Percentiles rank a stretch among this genome's conserved stretches.
Evolutionary conservation across 352 stramenopile species (phyloP).

Genomic region (Globisporangium cederbergense): DNA sequence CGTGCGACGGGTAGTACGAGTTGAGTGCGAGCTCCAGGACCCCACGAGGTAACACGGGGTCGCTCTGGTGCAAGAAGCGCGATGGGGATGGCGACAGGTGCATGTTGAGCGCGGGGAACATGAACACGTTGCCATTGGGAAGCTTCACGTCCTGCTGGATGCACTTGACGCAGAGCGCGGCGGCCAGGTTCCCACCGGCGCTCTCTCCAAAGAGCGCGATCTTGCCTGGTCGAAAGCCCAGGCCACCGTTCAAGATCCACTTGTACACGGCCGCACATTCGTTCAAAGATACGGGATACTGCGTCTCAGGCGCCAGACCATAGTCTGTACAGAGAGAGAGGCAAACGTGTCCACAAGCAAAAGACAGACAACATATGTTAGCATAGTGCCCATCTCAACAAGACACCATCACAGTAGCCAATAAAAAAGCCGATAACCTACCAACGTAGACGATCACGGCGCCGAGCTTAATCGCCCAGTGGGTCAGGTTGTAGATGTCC

Average conservation of each 20-base stretch:
- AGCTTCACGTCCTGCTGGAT: constrained; percentile 70
- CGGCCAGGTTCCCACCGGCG: constrained; percentile 86
- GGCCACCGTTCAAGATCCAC: constrained; percentile 66
- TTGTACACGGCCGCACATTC: constrained; percentile 85
- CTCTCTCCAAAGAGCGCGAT: constrained; percentile 84
- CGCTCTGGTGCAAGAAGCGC: constrained; percentile 85
- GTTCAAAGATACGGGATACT: constrained; percentile 77
- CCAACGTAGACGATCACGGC: constrained; percentile 86
- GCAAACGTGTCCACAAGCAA: too few relatives aligned
- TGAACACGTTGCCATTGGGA: constrained; percentile 82
- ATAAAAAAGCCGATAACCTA: constrained; percentile 22
- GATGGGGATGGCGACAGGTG: constrained; percentile 85
- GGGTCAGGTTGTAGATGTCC: constrained; percentile 73
- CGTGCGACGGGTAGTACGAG: constrained; percentile 83
- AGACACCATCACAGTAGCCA: neutral
- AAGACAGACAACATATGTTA: constrained; percentile 8
- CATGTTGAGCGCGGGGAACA: constrained; percentile 89
- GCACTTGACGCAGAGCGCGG: constrained; percentile 78
- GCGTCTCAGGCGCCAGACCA: constrained; percentile 69
- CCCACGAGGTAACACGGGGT: constrained; percentile 76
- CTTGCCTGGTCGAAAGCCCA: constrained; percentile 67
- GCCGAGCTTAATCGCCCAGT: constrained; percentile 66
- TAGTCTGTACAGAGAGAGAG: constrained; percentile 53
- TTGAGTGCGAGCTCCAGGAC: constrained; percentile 81
- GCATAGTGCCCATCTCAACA: constrained; percentile 1